Percentiles rank a stretch among this genome's conserved stretches.
Conservation (phyloP, 2,329 filamentous ascomycete species). For the Ophiostoma australiae region DNA sequence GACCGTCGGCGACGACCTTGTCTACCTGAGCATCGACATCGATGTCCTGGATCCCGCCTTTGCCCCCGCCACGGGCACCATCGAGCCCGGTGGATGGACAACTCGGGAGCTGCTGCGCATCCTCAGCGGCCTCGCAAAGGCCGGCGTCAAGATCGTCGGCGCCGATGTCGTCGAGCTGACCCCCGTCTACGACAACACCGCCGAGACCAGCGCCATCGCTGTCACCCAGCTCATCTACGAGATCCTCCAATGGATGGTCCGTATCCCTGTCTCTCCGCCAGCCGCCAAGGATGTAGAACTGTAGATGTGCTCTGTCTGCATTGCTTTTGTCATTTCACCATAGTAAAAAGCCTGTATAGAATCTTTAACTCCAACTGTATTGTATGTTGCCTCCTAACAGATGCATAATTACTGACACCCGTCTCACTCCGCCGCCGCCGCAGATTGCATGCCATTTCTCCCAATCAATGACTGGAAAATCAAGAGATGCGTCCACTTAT, state of each 20-base stretch:
- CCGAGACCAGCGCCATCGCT: conserved; percentile 52
- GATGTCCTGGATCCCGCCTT: conserved; percentile 53
- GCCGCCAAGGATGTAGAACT: background rate
- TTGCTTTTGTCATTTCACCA: too few species aligned
- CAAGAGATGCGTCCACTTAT: too few species aligned
- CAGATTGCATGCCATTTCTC: too few species aligned
- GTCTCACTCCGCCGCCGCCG: too few species aligned
- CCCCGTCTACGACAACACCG: conserved; percentile 68
- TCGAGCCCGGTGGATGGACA: conserved; percentile 76
- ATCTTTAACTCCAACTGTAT: background rate
- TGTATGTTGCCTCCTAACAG: background rate
- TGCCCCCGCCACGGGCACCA: conserved; percentile 61
- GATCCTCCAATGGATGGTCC: conserved; percentile 16
- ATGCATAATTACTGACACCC: background rate
- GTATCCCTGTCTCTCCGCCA: background rate
- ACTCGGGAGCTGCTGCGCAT: conserved; percentile 71
- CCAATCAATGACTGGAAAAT: too few species aligned
- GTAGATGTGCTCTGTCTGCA: background rate
- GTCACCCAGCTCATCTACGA: conserved; percentile 13
- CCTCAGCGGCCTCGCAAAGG: conserved; percentile 56
- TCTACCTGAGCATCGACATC: background rate
- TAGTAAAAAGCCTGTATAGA: background rate
- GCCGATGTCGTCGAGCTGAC: conserved; percentile 78
- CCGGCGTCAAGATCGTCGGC: conserved; percentile 66
- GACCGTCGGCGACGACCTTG: background rate